A percentile compares a stretch with the other conserved stretches of the same genome.
Conservation (phyloP, 1,139 yeast species). For the Wickerhamomyces sp. region DNA sequence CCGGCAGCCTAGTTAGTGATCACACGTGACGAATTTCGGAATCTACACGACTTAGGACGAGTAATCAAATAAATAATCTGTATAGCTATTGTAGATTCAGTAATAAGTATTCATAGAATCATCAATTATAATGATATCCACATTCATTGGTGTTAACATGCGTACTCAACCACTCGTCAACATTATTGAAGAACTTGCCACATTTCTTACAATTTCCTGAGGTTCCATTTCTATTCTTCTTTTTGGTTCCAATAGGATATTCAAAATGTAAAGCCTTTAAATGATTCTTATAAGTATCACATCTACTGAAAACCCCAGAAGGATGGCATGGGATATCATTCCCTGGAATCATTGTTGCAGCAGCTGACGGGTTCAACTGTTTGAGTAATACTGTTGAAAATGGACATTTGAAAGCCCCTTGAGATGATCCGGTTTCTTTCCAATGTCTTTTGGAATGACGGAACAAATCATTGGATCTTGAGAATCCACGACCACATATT, state of each 20-base stretch:
- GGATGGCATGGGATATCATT: conserved; percentile 50
- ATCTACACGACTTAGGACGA: no score
- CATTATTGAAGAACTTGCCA: conserved; percentile 55
- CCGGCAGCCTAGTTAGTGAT: no score
- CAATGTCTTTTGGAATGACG: conserved; percentile 84
- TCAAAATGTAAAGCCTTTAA: conserved; percentile 84
- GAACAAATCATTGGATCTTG: conserved; percentile 79
- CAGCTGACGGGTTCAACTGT: not conserved
- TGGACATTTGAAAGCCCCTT: conserved; percentile 45
- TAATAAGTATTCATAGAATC: conserved; percentile 1
- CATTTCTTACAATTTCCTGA: conserved; percentile 78
- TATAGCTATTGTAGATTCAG: no score
- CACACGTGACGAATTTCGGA: no score
- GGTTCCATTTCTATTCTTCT: conserved; percentile 64
- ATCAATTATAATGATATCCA: conserved; percentile 21
- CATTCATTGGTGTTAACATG: conserved; percentile 66
- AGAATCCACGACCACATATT: conserved; percentile 78
- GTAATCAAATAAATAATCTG: no score
- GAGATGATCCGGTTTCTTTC: conserved; percentile 38
- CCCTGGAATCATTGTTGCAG: not conserved
- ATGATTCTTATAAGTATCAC: conserved; percentile 91
- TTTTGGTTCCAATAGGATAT: conserved; percentile 83
- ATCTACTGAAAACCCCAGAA: conserved; percentile 78
- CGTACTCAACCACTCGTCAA: conserved; percentile 71
- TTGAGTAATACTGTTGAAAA: conserved; percentile 22